These are phyloP conservation scores for Chamaecyparis obtusa DNA, from an alignment of 75 land plant genomes.

Conservation along the genomic window DNA sequence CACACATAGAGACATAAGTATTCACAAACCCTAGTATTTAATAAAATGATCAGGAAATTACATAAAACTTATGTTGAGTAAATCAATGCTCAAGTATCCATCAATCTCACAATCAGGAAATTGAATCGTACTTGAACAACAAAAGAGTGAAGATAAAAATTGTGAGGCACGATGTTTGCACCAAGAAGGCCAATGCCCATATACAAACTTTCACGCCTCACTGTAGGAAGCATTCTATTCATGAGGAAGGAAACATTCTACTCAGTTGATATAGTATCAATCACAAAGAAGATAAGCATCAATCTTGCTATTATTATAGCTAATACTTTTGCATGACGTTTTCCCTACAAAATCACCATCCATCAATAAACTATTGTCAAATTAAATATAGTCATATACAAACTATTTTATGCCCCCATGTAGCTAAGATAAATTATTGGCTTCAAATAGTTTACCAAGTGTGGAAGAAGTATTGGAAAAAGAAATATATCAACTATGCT, in stretches of 20 bases:
- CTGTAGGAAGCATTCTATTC: constrained; percentile 56
- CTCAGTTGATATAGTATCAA: constrained; percentile 55
- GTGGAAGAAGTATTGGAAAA: constrained; percentile 38
- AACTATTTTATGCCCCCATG: not conserved
- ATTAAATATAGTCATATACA: not conserved
- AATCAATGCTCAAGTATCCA: not conserved
- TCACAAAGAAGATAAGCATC: constrained; percentile 43
- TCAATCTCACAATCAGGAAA: constrained; percentile 1
- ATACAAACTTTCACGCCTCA: constrained; percentile 69
- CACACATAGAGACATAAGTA: not conserved
- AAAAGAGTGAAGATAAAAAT: constrained; percentile 87
- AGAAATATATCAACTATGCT: constrained; percentile 42
- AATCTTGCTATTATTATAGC: constrained; percentile 41
- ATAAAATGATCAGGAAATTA: not conserved
- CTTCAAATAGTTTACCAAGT: constrained; percentile 42
- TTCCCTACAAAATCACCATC: constrained; percentile 39
- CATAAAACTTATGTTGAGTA: not conserved
- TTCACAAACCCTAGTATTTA: not conserved
- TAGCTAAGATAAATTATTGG: not conserved
- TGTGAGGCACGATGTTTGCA: constrained; percentile 81
- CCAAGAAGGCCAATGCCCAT: constrained; percentile 79
- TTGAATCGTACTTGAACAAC: constrained; percentile 58
- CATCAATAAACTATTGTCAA: not conserved
- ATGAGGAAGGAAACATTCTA: constrained; percentile 47
- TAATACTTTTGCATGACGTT: constrained; percentile 35